A percentile compares a stretch with the other conserved stretches of the same genome.
phyloP scores from a whole-genome alignment of 2,329 filamentous ascomycete genomes.

The Calonectria ilicicola region DNA sequence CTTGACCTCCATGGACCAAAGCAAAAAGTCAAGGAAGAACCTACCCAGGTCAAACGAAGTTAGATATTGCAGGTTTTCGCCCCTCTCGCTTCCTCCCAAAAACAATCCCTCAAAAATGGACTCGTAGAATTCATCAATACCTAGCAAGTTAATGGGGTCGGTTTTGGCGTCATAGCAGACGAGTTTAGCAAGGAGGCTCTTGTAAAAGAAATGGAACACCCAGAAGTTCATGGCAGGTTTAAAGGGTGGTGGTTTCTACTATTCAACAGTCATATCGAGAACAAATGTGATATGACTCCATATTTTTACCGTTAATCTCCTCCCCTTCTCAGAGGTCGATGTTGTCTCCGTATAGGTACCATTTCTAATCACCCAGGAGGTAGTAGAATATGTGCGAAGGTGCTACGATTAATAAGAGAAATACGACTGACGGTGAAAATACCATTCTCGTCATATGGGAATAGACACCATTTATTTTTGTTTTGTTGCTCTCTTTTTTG shows the following conservation, averaged over 20 bases:
- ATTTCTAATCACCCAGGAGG: not conserved
- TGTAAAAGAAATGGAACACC: not conserved
- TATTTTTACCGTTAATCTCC: not conserved
- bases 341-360: not conserved
- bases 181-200: not conserved
- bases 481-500: slow-evolving; percentile 1
- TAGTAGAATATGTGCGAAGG: not conserved
- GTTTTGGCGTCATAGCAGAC: not conserved
- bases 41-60: slow-evolving; percentile 30
- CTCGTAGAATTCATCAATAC: not conserved
- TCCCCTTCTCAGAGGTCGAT: not conserved
- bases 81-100: not conserved
- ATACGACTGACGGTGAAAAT: not conserved
- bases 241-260: not conserved
- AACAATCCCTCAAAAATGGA: not conserved
- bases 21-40: slow-evolving; percentile 42
- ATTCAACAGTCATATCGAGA: not conserved
- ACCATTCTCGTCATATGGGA: no score
- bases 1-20: slow-evolving; percentile 40
- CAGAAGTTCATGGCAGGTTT: not conserved
- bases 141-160: not conserved
- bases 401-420: not conserved
- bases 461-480: not conserved
- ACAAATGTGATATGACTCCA: not conserved
- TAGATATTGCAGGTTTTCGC: not conserved